Percentiles rank a stretch among this genome's conserved stretches.
phyloP scores from a whole-genome alignment of 2,329 filamentous ascomycete genomes.

The Pestalotiopsis fici region DNA sequence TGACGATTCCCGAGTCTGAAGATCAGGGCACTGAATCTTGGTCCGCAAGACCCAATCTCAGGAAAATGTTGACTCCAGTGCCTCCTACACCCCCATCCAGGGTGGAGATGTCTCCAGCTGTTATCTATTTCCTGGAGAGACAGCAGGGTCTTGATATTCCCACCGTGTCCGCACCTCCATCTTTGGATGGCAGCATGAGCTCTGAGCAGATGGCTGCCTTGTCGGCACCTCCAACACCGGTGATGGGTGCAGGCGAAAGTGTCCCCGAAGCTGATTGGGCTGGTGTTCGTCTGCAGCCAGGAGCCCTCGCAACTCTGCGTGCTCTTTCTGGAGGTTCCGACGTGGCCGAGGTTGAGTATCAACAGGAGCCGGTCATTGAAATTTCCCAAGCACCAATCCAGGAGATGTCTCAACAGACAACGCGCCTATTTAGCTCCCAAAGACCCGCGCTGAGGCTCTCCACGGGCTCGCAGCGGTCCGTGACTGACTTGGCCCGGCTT shows the following conservation, averaged over 20 bases:
- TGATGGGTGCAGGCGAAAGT: constrained; percentile 60
- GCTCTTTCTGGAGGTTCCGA: constrained; percentile 64
- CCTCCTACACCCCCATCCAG: constrained; percentile 65
- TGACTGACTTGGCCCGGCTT: constrained; percentile 74
- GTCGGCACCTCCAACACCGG: constrained; percentile 83
- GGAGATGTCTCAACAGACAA: constrained; percentile 56
- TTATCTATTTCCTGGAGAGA: constrained; percentile 69
- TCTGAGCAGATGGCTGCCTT: constrained; percentile 84
- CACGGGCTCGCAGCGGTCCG: constrained; percentile 57
- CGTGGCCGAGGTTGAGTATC: constrained; percentile 61
- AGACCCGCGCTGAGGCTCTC: constrained; percentile 35
- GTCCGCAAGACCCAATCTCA: constrained; percentile 46
- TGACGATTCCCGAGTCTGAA: constrained; percentile 52
- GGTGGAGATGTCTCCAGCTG: constrained; percentile 75
- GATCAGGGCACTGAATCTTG: constrained; percentile 38
- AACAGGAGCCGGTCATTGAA: constrained; percentile 57
- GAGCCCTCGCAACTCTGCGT: constrained; percentile 78
- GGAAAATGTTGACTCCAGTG: constrained; percentile 57
- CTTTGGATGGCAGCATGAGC: constrained; percentile 83
- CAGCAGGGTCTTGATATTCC: constrained; percentile 68
- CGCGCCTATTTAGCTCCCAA: constrained; percentile 47
- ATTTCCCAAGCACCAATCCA: constrained; percentile 42
- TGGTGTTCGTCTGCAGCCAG: constrained; percentile 75
- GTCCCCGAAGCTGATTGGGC: constrained; percentile 66
- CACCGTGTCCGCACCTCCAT: constrained; percentile 78